A percentile compares a stretch with the other conserved stretches of the same genome.
These are phyloP conservation scores for Chaetomidium leptoderma DNA, from an alignment of 495 filamentous ascomycete species.

Conservation along the genomic window DNA sequence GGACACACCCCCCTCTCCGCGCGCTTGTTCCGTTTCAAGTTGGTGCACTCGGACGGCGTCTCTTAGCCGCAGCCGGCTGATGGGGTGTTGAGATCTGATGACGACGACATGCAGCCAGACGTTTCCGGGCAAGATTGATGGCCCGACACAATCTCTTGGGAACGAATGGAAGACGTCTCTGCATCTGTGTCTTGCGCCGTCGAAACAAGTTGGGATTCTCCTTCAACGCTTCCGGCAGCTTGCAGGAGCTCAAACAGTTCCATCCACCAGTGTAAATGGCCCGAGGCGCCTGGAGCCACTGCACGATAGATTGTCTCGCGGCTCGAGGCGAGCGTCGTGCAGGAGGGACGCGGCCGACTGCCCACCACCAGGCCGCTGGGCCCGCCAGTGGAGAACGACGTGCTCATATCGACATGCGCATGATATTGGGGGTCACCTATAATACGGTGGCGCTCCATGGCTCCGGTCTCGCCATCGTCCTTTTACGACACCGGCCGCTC, in stretches of 20 bases:
- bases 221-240: slow-evolving; percentile 17
- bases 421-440: slow-evolving; percentile 14
- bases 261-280: slow-evolving; percentile 9
- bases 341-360: not conserved
- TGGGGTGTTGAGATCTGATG: slow-evolving; percentile 14
- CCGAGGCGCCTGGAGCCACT: not conserved
- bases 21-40: slow-evolving; percentile 39
- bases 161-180: slow-evolving; percentile 9
- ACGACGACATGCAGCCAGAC: slow-evolving; percentile 8
- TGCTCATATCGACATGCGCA: slow-evolving; percentile 9
- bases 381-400: not conserved
- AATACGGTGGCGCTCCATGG: slow-evolving; percentile 9
- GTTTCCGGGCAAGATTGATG: slow-evolving; percentile 9
- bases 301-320: slow-evolving; percentile 5
- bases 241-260: slow-evolving; percentile 16
- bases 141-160: slow-evolving; percentile 15
- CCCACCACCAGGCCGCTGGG: slow-evolving; percentile 7
- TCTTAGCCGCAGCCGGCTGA: slow-evolving; percentile 24
- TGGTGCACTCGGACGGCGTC: slow-evolving; percentile 18
- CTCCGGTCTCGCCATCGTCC: slow-evolving; percentile 20
- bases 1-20: slow-evolving; percentile 15
- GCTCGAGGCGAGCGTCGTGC: slow-evolving; percentile 18
- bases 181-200: slow-evolving; percentile 8
- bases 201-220: not conserved
- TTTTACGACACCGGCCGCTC: slow-evolving; percentile 19